These are phyloP conservation scores for Cladochytrium tenue DNA, from an alignment of 371 early-diverging fungal genomes.

Conservation along the genomic window DNA sequence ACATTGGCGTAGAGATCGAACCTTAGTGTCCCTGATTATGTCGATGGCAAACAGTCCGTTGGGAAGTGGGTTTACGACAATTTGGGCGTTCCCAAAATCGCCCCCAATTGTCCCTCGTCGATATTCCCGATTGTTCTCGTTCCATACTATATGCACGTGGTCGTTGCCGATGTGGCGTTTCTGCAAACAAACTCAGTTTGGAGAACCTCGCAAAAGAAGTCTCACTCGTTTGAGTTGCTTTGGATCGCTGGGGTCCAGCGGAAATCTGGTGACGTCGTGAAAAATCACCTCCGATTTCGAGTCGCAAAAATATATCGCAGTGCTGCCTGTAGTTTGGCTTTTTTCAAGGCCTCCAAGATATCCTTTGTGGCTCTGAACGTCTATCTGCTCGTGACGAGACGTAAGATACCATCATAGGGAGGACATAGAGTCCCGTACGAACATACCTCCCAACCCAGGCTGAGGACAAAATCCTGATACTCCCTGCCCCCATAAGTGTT, in stretches of 20 bases:
- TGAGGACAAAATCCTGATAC: slow-evolving; percentile 80
- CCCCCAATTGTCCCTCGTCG: slow-evolving; percentile 87
- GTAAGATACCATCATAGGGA: neutral
- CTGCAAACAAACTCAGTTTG: slow-evolving; percentile 25
- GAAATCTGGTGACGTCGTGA: slow-evolving; percentile 91
- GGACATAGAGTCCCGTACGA: neutral
- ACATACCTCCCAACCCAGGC: slow-evolving; percentile 69
- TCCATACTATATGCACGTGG: slow-evolving; percentile 96
- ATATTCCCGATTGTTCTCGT: slow-evolving; percentile 85
- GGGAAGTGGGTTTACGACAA: slow-evolving; percentile 80
- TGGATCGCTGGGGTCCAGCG: slow-evolving; percentile 74
- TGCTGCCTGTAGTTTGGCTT: slow-evolving; percentile 74
- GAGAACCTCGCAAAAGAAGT: neutral
- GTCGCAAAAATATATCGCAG: slow-evolving; percentile 80
- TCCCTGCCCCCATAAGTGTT: slow-evolving; percentile 66
- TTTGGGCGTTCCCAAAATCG: slow-evolving; percentile 94
- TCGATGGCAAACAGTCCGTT: slow-evolving; percentile 72
- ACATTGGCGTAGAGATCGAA: slow-evolving; percentile 17
- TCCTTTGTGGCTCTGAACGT: slow-evolving; percentile 79
- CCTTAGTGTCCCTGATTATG: slow-evolving; percentile 73
- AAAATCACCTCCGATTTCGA: slow-evolving; percentile 84
- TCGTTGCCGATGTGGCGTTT: slow-evolving; percentile 98
- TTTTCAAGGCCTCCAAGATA: slow-evolving; percentile 86
- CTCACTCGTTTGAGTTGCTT: slow-evolving; percentile 84
- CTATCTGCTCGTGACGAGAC: slow-evolving; percentile 62